Evolutionary conservation across 768 basidiomycete species (phyloP), one percentile per base, ranked within the genome.

Genomic region (Boletus pseudopeckii): DNA sequence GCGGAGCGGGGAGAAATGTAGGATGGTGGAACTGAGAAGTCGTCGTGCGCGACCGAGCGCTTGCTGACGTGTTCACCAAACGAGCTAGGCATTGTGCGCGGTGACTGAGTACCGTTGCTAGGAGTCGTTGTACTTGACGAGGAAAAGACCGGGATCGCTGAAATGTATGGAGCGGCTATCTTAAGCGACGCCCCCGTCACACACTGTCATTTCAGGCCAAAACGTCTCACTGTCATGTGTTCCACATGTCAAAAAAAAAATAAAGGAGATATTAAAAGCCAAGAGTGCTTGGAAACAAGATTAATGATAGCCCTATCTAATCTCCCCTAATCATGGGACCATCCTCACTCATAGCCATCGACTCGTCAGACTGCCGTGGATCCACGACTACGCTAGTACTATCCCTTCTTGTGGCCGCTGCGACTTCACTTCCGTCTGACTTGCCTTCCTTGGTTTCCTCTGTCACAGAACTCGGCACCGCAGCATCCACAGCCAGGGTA

Each of bases 1-100:
- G 93, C 92, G 33, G 91, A 92, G 59, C 84, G 82, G 14, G 84
- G 71, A 26, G 89, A 92, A 57, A 97, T 83, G 72, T 92, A 98
- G 48, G 75, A 77, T 3, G 90, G 88, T 50, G 83, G 81, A 80
- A 24, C 36, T 38, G 53, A 39, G 11, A 43, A 24, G 45, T 56
- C 49, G 49, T 56, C 47, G 54, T 46, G 33, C 13, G 20, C 22
- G 34, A 60, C 37, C 34, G 58, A 57, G 51, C 53, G 53, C 53
- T 52, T 52, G 53, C 50, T 45, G 52, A 38, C 56, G 60, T 45
- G 64, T 75, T 74, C 67, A 77, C 79, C 74, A 72, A 53, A 69
- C 59, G 64, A 74, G 58, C 61, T 73, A 61, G 76, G 64, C 81
- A 85, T 83, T 61, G 72, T 70, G 63, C 45, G 47, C 52, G 32